Conservation (phyloP, 352 stramenopile genomes). For the Peronospora destructor region DNA sequence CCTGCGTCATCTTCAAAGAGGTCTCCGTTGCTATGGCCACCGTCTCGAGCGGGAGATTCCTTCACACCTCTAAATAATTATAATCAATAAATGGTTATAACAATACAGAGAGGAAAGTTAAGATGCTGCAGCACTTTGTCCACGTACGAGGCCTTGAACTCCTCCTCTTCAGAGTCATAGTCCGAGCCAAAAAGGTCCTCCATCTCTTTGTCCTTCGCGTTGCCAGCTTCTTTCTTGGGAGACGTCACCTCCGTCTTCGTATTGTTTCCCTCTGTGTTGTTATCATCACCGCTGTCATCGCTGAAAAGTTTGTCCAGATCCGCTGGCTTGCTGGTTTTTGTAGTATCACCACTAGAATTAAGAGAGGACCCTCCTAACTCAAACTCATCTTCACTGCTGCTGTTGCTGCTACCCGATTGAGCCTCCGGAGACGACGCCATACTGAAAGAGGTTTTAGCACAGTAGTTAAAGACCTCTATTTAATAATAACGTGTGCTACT, state of each 20-base stretch:
- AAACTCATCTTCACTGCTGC: slow-evolving; percentile 77
- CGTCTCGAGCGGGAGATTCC: slow-evolving; percentile 67
- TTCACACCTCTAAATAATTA: slow-evolving; percentile 61
- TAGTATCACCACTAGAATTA: slow-evolving; percentile 14
- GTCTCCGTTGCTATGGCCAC: slow-evolving; percentile 39
- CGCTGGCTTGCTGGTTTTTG: slow-evolving; percentile 9
- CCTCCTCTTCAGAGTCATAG: slow-evolving; percentile 84
- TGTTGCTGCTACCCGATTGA: slow-evolving; percentile 53
- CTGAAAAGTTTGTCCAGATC: slow-evolving; percentile 58
- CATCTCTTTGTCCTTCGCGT: slow-evolving; percentile 75
- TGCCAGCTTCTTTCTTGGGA: slow-evolving; percentile 24
- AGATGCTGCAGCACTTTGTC: neutral
- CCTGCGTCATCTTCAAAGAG: slow-evolving; percentile 40
- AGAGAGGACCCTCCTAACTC: slow-evolving; percentile 39
- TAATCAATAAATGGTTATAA: slow-evolving; percentile 4
- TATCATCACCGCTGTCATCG: slow-evolving; percentile 50
- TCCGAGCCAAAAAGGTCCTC: slow-evolving; percentile 85
- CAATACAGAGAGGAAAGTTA: slow-evolving; percentile 1
- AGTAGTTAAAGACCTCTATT: neutral
- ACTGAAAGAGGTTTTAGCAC: neutral
- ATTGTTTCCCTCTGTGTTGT: slow-evolving; percentile 11
- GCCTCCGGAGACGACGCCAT: slow-evolving; percentile 60
- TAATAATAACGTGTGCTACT: neutral
- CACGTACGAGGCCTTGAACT: slow-evolving; percentile 82
- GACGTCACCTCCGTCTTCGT: slow-evolving; percentile 17